Conservation (phyloP, 2,329 filamentous ascomycete species). For the Trichothecium sympodiale region DNA sequence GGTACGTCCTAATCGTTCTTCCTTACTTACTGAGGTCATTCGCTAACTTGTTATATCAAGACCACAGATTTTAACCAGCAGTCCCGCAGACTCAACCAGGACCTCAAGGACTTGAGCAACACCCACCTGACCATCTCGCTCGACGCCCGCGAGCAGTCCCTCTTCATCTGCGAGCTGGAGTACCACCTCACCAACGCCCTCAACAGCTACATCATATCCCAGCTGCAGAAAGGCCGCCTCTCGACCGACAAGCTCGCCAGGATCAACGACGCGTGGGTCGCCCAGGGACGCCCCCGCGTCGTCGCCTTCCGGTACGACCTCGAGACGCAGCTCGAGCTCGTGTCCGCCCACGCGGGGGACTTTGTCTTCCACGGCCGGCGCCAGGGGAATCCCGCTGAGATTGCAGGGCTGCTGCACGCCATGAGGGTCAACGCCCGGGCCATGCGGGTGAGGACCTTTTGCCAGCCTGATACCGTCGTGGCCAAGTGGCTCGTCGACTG, state of each 20-base stretch:
- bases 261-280: constrained; percentile 38
- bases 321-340: constrained; percentile 47
- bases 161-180: constrained; percentile 49
- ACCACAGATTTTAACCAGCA: constrained; percentile 24
- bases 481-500: constrained; percentile 46
- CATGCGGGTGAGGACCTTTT: constrained; percentile 44
- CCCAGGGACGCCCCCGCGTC: constrained; percentile 41
- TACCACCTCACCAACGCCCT: constrained; percentile 40
- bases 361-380: constrained; percentile 37
- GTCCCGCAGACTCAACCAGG: constrained; percentile 18
- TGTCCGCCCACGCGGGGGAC: constrained; percentile 36
- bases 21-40: too few species aligned
- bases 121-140: constrained; percentile 35
- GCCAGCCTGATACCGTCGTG: constrained; percentile 46
- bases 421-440: constrained; percentile 41
- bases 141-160: constrained; percentile 43
- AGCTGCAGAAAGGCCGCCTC: constrained; percentile 45
- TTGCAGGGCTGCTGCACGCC: constrained; percentile 36
- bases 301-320: constrained; percentile 48
- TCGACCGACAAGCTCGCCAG: constrained; percentile 38
- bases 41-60: constrained; percentile 5
- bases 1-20: constrained; percentile 30
- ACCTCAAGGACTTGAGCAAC: constrained; percentile 16
- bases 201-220: constrained; percentile 38
- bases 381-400: constrained; percentile 28